Base-by-base conservation (phyloP, 2,329 filamentous ascomycete species). In the Diplodia scrobiculata region DNA sequence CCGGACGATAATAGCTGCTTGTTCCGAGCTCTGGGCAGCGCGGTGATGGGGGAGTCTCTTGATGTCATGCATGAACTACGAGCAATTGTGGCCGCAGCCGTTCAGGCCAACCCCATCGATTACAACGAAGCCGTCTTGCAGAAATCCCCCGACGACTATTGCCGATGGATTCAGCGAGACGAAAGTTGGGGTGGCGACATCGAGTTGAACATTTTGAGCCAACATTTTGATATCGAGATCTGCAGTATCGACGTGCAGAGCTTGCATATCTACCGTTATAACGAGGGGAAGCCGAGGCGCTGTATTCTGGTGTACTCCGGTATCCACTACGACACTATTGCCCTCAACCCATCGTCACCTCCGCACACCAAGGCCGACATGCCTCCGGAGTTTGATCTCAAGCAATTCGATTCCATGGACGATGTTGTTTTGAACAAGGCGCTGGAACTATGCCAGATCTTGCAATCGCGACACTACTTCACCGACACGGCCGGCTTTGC, bases 1-100 rank as follows among this genome's bases (percentile, higher is more conserved):
- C 92, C 93, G 4, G 94, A 97, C 74, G 94, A 98, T 77, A 97
- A 97, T 78, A 92, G 89, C 67, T 98, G 94, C 79, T 87, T 98
- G 73, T 98, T 97, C 78, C 90, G 92, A 32, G 93, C 94, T 0
- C 88, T 98, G 54, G 91, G 91, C 17, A 90, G 89, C 64, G 90
- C 90, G 2, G 84, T 96, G n/a, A 86, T 91, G 58, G 84, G 86
- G 36, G 75, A 76, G 10, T 81, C 82, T 1, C 83, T 89, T 71
- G 87, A 89, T 69, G 82, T 83, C 9, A 89, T 91, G 86, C 86
- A 83, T 0, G 88, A 90, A 72, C 82, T 97, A 19, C 88, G 93
- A 65, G 87, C 85, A 14, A 83, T 96, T 68, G 88, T 97, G 21
- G 92, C 91, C 1, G 86, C 90, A 62, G 87, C 87, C 58, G 97